Conservation (phyloP, 2,329 filamentous ascomycete genomes). For the Cytospora chrysosperma region DNA sequence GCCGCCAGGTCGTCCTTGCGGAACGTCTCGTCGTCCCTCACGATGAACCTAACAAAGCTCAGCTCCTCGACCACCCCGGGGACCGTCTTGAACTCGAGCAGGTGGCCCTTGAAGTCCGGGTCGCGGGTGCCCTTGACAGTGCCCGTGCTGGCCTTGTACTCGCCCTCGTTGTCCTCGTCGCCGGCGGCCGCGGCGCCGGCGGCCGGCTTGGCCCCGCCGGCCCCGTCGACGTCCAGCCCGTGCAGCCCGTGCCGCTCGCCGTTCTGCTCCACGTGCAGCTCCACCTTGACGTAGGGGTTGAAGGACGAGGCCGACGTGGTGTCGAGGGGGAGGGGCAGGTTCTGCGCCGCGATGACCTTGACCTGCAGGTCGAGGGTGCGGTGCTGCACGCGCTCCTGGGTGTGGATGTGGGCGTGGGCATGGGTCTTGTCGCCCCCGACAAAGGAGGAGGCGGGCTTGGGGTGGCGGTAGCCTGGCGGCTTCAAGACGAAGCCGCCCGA, state of each 20-base stretch:
- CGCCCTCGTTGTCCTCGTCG: conserved; percentile 55
- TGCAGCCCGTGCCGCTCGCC: conserved; percentile 39
- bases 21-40: conserved; percentile 82
- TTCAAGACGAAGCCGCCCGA: conserved; percentile 86
- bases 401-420: conserved; percentile 30
- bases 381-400: conserved; percentile 43
- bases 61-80: conserved; percentile 64
- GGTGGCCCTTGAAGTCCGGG: conserved; percentile 62
- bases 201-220: conserved; percentile 13
- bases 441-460: background rate
- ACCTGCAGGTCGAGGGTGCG: conserved; percentile 69
- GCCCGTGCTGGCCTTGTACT: conserved; percentile 54
- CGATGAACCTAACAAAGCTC: conserved; percentile 76
- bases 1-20: conserved; percentile 71
- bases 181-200: conserved; percentile 25
- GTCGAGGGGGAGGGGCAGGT: conserved; percentile 63
- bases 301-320: conserved; percentile 57
- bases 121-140: conserved; percentile 54
- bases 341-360: conserved; percentile 73
- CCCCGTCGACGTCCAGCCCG: conserved; percentile 13
- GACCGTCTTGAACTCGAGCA: conserved; percentile 55
- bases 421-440: background rate
- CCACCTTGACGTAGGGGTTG: conserved; percentile 78
- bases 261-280: conserved; percentile 76
- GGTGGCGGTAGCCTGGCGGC: conserved; percentile 57